Evolutionary conservation across 495 filamentous ascomycete species (phyloP), one percentile per base, ranked within the genome.

Genomic region (Staphylotrichum longicolle): DNA sequence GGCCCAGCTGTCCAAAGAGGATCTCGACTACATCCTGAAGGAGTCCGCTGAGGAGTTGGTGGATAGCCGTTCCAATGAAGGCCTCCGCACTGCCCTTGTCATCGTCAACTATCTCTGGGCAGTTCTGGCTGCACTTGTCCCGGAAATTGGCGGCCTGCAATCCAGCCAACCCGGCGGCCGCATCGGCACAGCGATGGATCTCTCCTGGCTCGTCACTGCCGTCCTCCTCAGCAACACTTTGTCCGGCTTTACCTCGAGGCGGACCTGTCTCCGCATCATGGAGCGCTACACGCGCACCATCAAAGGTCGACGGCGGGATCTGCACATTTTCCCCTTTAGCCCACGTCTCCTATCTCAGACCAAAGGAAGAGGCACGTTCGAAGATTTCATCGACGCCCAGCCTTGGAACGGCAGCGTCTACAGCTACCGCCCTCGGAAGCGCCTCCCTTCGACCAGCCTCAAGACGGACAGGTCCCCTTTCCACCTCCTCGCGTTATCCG

Each of bases 71-170:
- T 46, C 44, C 2, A 46, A 46, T 14, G 44, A 46, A 12, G 12
- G 44, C 14, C 44, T 46, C 14, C 12, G 44, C 14, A 46, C 44
- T 0, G n/a, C 15, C 2, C 44, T 46, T 2, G 44, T 46, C 3
- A 46, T 46, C 15, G 44, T 46, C 14, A 46, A 46, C 14, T 46
- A 46, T 7, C 44, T 46, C 44, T 46, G 44, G 44, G 44, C 44
- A 4, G 44, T 46, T 6, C 44, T 46, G 12, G 44, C 44, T 6
- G 44, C 44, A 3, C 44, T 46, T 4, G 44, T 46, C 3, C 44
- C 44, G 1, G 44, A 46, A 14, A 46, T 46, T 15, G 44, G 44
- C 14, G 44, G 44, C 3, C 3, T 15, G 4, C 44, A 46, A 14
- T 46, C 44, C 3, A 46, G 44, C 44, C 44, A 46, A 14, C 44